Conservation (phyloP, 1,284 basidiomycete species). For the Puccinia sorghi region DNA sequence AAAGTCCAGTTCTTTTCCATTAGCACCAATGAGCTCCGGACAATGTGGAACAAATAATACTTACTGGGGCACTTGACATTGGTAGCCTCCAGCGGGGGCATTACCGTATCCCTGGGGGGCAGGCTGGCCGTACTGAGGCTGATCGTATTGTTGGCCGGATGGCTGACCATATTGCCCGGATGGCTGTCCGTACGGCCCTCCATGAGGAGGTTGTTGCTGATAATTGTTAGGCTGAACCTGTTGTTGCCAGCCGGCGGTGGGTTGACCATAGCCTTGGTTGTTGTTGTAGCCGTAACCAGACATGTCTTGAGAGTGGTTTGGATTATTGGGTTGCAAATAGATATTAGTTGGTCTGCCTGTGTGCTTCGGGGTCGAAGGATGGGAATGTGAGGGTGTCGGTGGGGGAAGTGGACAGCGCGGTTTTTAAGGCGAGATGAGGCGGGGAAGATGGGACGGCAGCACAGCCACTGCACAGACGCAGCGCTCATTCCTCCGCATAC, state of each 20-base stretch:
- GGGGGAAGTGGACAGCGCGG: too few relatives aligned
- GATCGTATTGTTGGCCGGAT: too few relatives aligned
- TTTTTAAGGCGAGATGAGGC: too few relatives aligned
- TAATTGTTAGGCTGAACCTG: not conserved
- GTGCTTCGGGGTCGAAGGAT: not conserved
- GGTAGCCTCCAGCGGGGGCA: conserved; percentile 16
- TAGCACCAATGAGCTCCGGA: not conserved
- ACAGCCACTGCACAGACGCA: too few relatives aligned
- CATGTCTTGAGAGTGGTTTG: not conserved
- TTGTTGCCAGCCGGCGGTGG: conserved; percentile 15
- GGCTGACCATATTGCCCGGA: too few relatives aligned
- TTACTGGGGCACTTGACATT: conserved; percentile 3
- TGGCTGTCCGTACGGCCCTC: not conserved
- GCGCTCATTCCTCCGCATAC: too few relatives aligned
- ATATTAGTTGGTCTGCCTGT: not conserved
- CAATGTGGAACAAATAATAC: not conserved
- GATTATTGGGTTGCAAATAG: not conserved
- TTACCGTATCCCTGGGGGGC: conserved; percentile 15
- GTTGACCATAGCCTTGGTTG: conserved; percentile 7
- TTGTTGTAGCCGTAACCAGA: conserved; percentile 25
- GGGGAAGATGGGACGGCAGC: too few relatives aligned
- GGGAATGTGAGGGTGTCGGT: not conserved
- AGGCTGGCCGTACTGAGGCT: conserved; percentile 17
- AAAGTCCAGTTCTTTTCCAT: not conserved
- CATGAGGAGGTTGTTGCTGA: conserved; percentile 25